Percentiles rank a stretch among this genome's conserved stretches.
These are phyloP conservation scores for Penicillium verhagenii DNA, from an alignment of 495 filamentous ascomycete genomes.

Conservation along the genomic window DNA sequence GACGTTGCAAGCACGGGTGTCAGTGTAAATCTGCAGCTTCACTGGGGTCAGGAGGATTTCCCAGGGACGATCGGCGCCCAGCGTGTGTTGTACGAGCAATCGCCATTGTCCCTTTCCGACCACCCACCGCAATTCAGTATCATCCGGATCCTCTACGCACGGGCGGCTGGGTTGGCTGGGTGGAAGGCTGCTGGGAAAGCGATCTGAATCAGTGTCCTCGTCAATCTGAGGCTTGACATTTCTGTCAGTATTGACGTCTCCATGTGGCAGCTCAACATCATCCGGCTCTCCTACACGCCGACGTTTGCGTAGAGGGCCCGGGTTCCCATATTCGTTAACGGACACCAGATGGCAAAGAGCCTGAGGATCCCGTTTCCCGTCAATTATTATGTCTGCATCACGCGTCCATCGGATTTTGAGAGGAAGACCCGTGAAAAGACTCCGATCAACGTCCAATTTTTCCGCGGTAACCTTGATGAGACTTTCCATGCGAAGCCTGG, in stretches of 20 bases:
- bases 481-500: constrained; percentile 64
- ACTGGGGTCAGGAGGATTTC: constrained; percentile 69
- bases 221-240: no score
- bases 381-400: constrained; percentile 70
- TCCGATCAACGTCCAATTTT: constrained; percentile 66
- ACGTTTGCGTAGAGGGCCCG: constrained; percentile 47
- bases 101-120: constrained; percentile 81
- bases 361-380: constrained; percentile 48
- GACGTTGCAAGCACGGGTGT: constrained; percentile 69
- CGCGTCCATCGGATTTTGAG: constrained; percentile 65
- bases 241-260: no score
- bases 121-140: constrained; percentile 62
- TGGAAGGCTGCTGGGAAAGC: no score
- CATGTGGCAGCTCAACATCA: no score
- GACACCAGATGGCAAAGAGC: constrained; percentile 2
- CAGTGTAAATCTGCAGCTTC: constrained; percentile 74
- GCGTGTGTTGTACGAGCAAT: constrained; percentile 61
- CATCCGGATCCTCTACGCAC: constrained; percentile 28
- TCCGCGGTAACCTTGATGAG: constrained; percentile 78
- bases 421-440: constrained; percentile 9
- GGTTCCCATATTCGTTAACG: constrained; percentile 4
- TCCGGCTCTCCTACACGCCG: constrained; percentile 35
- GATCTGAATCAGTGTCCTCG: no score
- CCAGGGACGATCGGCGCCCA: constrained; percentile 36
- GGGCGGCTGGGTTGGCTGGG: constrained; percentile 55